Percentiles rank a stretch among this genome's conserved stretches.
Conservation (phyloP, 306 rosid genomes). For the Urtica urens region DNA sequence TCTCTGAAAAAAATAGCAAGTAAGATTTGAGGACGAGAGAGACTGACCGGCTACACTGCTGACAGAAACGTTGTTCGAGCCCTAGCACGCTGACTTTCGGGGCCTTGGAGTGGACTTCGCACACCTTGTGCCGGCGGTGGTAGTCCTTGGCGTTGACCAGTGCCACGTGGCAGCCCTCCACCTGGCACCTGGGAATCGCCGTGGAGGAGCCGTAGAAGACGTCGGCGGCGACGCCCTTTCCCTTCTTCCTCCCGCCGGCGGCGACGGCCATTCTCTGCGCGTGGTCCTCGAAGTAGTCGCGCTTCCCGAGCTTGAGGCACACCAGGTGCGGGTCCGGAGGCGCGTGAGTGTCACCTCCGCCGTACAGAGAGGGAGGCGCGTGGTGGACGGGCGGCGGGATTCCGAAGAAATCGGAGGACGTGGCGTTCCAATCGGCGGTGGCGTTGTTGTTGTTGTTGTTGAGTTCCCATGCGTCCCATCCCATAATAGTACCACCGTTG, state of each 20-base stretch:
- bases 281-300: conserved; percentile 76
- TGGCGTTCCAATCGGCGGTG: background rate
- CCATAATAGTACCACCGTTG: conserved; percentile 3
- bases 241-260: conserved; percentile 27
- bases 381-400: conserved; percentile 11
- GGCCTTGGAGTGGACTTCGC: conserved; percentile 93
- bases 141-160: conserved; percentile 74
- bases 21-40: too few species aligned
- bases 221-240: conserved; percentile 17
- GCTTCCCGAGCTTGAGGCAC: conserved; percentile 86
- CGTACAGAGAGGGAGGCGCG: conserved; percentile 7
- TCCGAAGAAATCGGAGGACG: background rate
- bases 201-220: conserved; percentile 8
- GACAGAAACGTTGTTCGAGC: conserved; percentile 87
- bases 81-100: conserved; percentile 70
- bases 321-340: conserved; percentile 64
- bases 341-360: conserved; percentile 34
- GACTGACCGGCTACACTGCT: conserved; percentile 87
- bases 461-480: conserved; percentile 51
- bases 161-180: conserved; percentile 84
- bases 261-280: conserved; percentile 1
- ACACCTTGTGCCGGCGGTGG: conserved; percentile 88
- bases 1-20: too few species aligned
- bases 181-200: conserved; percentile 68
- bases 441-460: background rate